Evolutionary conservation across 345 rosid genomes (phyloP).

Genomic region (Salix dunnii): DNA sequence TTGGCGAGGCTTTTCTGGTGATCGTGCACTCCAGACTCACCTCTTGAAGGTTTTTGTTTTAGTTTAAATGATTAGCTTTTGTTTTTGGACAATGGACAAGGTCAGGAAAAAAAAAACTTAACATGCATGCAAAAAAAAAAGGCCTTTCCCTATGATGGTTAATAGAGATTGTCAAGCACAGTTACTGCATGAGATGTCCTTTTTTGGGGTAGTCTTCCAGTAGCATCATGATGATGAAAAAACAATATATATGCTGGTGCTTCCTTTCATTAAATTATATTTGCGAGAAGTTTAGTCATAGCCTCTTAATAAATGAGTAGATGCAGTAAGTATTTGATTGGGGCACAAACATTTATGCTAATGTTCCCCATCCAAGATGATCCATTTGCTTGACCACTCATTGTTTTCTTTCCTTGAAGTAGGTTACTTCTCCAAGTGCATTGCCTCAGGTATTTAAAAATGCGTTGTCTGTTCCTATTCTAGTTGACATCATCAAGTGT

Average conservation of each 20-base stretch:
- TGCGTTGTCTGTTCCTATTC: slow-evolving; percentile 63
- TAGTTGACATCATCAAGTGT: slow-evolving; percentile 67
- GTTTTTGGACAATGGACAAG: background rate
- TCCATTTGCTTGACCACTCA: background rate
- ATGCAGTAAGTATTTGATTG: background rate
- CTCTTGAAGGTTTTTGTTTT: slow-evolving; percentile 60
- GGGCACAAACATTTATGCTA: background rate
- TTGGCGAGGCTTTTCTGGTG: slow-evolving; percentile 75
- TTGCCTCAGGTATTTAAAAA: slow-evolving; percentile 75
- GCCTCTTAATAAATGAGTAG: background rate
- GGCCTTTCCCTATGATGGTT: background rate
- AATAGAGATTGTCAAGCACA: background rate
- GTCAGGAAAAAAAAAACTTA: background rate
- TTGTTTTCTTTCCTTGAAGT: slow-evolving; percentile 5
- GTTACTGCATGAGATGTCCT: background rate
- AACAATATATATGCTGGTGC: background rate
- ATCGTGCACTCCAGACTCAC: slow-evolving; percentile 49
- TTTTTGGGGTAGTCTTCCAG: background rate
- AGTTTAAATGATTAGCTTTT: background rate
- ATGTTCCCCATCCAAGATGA: background rate
- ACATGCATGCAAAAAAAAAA: background rate
- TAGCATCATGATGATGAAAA: background rate
- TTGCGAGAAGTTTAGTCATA: background rate
- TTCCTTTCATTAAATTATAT: background rate
- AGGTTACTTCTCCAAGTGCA: slow-evolving; percentile 73